Conservation (phyloP, 2,329 filamentous ascomycete species). For the Colletotrichum sp. region DNA sequence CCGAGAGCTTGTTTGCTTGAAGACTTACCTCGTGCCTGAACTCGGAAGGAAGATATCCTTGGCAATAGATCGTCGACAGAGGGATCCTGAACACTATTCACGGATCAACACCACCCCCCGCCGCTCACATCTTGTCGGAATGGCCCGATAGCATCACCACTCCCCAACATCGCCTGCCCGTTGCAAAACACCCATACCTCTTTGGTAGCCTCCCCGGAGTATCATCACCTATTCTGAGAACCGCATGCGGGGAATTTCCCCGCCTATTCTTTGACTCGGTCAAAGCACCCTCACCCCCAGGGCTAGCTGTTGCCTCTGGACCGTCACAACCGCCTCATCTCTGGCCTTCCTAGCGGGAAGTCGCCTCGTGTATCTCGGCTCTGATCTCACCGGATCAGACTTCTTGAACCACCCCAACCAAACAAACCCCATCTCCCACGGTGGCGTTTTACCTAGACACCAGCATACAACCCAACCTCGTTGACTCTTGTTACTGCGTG, state of each 20-base stretch:
- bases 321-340: not conserved
- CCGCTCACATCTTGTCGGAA: conserved; percentile 3
- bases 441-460: conserved; percentile 23
- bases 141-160: conserved; percentile 20
- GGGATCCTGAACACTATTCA: not conserved
- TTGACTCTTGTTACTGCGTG: conserved; percentile 23
- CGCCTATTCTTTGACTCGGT: conserved; percentile 24
- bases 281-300: conserved; percentile 20
- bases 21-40: not conserved
- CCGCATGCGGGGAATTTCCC: conserved; percentile 26
- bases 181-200: conserved; percentile 18
- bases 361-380: not conserved
- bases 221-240: conserved; percentile 17
- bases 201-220: conserved; percentile 18
- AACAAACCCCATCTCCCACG: conserved; percentile 6
- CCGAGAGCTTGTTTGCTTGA: not conserved
- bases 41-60: not conserved
- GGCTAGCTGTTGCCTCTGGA: conserved; percentile 16
- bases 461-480: conserved; percentile 18
- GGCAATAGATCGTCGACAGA: not conserved
- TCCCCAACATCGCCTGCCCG: not conserved
- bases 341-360: not conserved
- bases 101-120: not conserved
- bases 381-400: conserved; percentile 6
- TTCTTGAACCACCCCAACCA: not conserved